phyloP scores from a whole-genome alignment of 345 rosid genomes.

The Populus davidiana region DNA sequence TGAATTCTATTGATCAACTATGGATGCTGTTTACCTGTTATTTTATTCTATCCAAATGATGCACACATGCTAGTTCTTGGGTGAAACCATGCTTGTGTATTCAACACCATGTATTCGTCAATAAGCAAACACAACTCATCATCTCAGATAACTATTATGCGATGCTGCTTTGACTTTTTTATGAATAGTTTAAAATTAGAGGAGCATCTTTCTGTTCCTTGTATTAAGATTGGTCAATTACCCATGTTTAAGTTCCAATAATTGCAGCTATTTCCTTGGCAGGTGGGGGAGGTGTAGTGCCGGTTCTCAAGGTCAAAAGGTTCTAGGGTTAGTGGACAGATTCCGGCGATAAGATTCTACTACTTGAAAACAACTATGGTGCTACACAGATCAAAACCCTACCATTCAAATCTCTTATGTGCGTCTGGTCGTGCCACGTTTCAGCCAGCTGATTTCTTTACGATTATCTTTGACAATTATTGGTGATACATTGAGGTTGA shows the following conservation, averaged over 20 bases:
- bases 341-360: neutral
- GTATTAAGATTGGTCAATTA: neutral
- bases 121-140: neutral
- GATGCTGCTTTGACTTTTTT: neutral
- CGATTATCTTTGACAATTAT: neutral
- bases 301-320: neutral
- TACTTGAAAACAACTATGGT: neutral
- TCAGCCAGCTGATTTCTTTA: neutral
- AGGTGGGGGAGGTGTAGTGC: neutral
- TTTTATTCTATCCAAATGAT: neutral
- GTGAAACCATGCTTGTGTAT: neutral
- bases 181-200: neutral
- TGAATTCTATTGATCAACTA: neutral
- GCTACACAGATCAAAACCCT: neutral
- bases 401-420: neutral
- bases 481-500: slow-evolving; percentile 1
- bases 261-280: neutral
- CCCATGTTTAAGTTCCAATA: neutral
- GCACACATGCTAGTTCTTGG: neutral
- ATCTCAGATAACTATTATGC: neutral
- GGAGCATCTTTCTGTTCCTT: neutral
- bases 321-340: neutral
- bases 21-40: neutral
- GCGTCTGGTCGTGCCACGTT: slow-evolving; percentile 1
- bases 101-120: neutral